Evolutionary conservation across 129 eudicot genomes (phyloP).

Genomic region (Saussurea involucrata): DNA sequence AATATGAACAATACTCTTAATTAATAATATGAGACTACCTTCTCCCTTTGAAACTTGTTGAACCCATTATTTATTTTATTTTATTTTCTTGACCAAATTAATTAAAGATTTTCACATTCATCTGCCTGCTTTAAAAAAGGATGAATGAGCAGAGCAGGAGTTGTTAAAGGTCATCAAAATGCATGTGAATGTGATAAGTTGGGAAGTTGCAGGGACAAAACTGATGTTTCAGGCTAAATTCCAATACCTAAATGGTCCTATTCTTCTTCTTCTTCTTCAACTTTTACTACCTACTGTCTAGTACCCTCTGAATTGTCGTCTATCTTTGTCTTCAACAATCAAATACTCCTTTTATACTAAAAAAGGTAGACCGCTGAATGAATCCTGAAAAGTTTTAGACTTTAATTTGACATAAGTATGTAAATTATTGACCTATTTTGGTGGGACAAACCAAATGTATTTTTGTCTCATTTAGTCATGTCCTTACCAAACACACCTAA

Average conservation of each 20-base stretch:
- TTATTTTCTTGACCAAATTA: neutral
- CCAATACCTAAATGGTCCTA: conserved; percentile 14
- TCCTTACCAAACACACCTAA: neutral
- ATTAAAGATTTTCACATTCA: neutral
- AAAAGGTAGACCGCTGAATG: too few relatives aligned
- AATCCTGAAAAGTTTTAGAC: too few relatives aligned
- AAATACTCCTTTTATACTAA: neutral
- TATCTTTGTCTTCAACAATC: neutral
- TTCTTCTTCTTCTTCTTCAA: neutral
- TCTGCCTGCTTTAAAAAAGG: neutral
- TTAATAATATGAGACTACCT: neutral
- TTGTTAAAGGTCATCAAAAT: too few relatives aligned
- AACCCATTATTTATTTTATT: too few relatives aligned
- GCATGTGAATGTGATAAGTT: conserved; percentile 17
- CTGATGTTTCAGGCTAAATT: conserved; percentile 23
- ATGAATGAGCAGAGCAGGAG: neutral
- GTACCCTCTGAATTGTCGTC: neutral
- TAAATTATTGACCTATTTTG: neutral
- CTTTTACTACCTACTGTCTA: neutral
- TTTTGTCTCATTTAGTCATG: neutral
- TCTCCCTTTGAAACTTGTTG: neutral
- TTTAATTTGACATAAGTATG: too few relatives aligned
- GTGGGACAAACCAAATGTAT: neutral
- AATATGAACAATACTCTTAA: neutral
- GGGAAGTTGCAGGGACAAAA: conserved; percentile 16